Conservation (phyloP, 2,329 filamentous ascomycete species). For the Coniochaeta prunicola region DNA sequence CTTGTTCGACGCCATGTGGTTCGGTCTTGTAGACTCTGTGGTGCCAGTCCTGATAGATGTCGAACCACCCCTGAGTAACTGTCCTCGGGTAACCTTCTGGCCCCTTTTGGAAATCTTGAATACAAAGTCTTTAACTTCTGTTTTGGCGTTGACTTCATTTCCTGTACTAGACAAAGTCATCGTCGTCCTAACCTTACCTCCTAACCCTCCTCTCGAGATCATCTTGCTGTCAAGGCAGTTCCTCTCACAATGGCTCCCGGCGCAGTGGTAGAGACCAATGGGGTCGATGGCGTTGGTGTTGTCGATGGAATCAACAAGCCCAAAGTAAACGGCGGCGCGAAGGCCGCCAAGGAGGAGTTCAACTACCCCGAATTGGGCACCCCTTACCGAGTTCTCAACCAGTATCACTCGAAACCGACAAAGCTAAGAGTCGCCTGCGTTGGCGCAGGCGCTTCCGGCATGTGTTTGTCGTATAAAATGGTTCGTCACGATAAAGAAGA, state of each 20-base stretch:
- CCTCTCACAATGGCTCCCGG: not conserved
- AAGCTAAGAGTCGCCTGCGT: conserved; percentile 23
- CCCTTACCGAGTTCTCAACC: conserved; percentile 20
- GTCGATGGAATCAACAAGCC: not conserved
- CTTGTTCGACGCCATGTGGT: not conserved
- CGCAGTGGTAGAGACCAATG: not conserved
- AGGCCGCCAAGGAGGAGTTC: conserved; percentile 10
- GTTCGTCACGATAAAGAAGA: not conserved
- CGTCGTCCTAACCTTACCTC: not conserved
- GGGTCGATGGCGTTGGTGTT: not conserved
- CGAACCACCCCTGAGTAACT: conserved; percentile 2
- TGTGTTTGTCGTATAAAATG: conserved; percentile 24
- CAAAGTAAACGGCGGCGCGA: conserved; percentile 3
- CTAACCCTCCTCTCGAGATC: not conserved
- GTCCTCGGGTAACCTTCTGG: not conserved
- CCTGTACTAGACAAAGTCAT: not conserved
- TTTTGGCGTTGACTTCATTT: not conserved
- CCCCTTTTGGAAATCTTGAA: not conserved
- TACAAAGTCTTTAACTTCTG: not conserved
- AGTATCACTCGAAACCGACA: conserved; percentile 27
- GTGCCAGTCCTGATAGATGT: conserved; percentile 2
- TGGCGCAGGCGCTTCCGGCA: conserved; percentile 10
- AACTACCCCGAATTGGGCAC: conserved; percentile 17
- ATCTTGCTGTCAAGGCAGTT: not conserved
- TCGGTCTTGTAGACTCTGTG: not conserved